A percentile compares a stretch with the other conserved stretches of the same genome.
Evolutionary conservation across 1,284 basidiomycete genomes (phyloP).

Genomic region (Leucoagaricus sp.): DNA sequence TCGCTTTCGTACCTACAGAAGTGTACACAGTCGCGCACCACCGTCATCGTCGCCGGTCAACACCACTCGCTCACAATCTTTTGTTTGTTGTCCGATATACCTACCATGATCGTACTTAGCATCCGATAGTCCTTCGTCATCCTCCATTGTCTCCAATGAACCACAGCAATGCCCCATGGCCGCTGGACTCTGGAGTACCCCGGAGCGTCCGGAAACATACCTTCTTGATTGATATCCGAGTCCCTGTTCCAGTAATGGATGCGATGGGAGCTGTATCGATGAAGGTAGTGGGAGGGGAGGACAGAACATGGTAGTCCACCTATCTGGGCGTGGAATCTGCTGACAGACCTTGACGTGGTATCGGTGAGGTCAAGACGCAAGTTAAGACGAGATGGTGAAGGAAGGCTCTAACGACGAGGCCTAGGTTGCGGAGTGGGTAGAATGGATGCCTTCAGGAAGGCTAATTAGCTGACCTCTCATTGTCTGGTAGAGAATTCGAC

Average conservation of each 20-base stretch:
- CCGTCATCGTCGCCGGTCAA: not conserved
- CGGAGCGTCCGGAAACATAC: not conserved
- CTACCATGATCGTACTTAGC: not conserved
- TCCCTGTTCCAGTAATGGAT: not conserved
- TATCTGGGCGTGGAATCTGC: not conserved
- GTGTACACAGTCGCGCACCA: not conserved
- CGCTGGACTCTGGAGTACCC: not conserved
- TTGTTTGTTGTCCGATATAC: too few species aligned
- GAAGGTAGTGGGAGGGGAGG: not conserved
- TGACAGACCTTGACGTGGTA: not conserved
- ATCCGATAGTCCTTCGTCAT: not conserved
- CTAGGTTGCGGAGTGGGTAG: not conserved
- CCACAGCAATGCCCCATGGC: conserved; percentile 2
- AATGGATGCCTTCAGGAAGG: not conserved
- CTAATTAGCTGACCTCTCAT: not conserved
- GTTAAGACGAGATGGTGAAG: not conserved
- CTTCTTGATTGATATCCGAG: not conserved
- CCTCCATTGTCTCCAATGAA: not conserved
- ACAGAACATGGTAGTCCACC: not conserved
- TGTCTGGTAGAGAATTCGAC: too few species aligned
- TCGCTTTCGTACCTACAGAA: not conserved
- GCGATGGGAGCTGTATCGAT: not conserved
- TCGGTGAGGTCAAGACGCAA: not conserved
- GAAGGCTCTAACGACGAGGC: not conserved
- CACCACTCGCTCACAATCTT: too few species aligned